Evolutionary conservation across 1,284 basidiomycete species (phyloP).

Genomic region (Microbotryum scabiosae): DNA sequence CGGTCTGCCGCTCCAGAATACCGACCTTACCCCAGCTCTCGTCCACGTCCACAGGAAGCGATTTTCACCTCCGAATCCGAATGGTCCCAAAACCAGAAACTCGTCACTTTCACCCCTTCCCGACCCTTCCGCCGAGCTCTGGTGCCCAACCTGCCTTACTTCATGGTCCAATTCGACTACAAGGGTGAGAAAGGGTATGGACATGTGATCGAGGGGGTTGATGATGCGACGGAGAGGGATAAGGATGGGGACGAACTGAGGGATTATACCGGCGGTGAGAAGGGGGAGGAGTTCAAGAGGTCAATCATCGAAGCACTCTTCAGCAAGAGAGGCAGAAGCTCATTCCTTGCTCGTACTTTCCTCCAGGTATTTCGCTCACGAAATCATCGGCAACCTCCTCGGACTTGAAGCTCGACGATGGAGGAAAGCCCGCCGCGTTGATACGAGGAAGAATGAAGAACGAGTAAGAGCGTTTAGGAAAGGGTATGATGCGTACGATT

Average conservation of each 20-base stretch:
- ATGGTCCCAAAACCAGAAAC: slow-evolving; percentile 94
- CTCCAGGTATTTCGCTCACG: slow-evolving; percentile 79
- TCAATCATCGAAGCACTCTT: slow-evolving; percentile 42
- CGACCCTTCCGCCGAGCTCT: slow-evolving; percentile 81
- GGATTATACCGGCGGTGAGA: slow-evolving; percentile 45
- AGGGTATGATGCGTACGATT: slow-evolving; percentile 40
- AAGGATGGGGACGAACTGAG: slow-evolving; percentile 53
- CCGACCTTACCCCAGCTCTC: no score
- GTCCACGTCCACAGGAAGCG: slow-evolving; percentile 78
- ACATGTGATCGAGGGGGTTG: slow-evolving; percentile 86
- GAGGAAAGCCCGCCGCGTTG: slow-evolving; percentile 67
- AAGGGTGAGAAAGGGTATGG: slow-evolving; percentile 95
- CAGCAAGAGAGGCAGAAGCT: background rate
- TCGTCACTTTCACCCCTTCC: slow-evolving; percentile 75
- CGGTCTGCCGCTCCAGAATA: no score
- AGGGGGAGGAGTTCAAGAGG: slow-evolving; percentile 81
- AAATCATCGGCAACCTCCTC: slow-evolving; percentile 86
- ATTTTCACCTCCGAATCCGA: slow-evolving; percentile 84
- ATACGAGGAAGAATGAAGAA: slow-evolving; percentile 60
- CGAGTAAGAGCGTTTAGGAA: slow-evolving; percentile 59
- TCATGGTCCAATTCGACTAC: slow-evolving; percentile 96
- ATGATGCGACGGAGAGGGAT: slow-evolving; percentile 48
- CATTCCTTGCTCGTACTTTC: slow-evolving; percentile 19
- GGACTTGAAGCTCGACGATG: slow-evolving; percentile 81
- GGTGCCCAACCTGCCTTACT: slow-evolving; percentile 95